These are phyloP conservation scores for Euphorbia peplus DNA, from an alignment of 345 rosid genomes.

Conservation along the genomic window DNA sequence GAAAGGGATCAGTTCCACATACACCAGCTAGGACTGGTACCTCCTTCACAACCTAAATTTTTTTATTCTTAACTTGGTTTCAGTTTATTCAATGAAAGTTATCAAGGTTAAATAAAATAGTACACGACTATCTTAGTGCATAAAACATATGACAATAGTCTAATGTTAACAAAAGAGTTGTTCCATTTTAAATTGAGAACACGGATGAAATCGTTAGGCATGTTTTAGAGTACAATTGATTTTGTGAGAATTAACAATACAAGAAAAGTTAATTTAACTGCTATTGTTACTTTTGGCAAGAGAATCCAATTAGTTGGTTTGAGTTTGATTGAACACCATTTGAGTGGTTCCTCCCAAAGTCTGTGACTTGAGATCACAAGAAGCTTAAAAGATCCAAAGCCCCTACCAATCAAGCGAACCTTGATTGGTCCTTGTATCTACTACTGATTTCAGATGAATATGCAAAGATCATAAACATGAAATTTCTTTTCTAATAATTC, in stretches of 20 bases:
- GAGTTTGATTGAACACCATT: no score
- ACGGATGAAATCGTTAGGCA: background rate
- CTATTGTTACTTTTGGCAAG: no score
- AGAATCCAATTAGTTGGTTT: no score
- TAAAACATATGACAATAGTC: background rate
- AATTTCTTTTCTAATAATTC: background rate
- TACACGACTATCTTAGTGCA: background rate
- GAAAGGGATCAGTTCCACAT: conserved; percentile 93
- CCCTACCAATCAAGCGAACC: no score
- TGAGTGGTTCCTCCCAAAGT: no score
- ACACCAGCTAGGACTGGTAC: conserved; percentile 97
- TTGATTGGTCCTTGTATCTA: no score
- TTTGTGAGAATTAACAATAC: background rate
- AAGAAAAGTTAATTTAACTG: background rate
- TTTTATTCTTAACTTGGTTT: conserved; percentile 1
- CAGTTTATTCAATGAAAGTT: background rate
- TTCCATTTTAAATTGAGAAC: background rate
- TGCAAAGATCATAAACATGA: no score
- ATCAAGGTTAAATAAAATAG: background rate
- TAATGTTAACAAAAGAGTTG: background rate
- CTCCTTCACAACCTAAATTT: conserved; percentile 63
- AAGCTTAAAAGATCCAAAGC: no score
- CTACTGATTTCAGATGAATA: no score
- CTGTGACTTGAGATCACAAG: no score
- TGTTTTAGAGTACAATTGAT: background rate